phyloP scores from a whole-genome alignment of 1,284 basidiomycete genomes.

The Boletus semigastroideus region DNA sequence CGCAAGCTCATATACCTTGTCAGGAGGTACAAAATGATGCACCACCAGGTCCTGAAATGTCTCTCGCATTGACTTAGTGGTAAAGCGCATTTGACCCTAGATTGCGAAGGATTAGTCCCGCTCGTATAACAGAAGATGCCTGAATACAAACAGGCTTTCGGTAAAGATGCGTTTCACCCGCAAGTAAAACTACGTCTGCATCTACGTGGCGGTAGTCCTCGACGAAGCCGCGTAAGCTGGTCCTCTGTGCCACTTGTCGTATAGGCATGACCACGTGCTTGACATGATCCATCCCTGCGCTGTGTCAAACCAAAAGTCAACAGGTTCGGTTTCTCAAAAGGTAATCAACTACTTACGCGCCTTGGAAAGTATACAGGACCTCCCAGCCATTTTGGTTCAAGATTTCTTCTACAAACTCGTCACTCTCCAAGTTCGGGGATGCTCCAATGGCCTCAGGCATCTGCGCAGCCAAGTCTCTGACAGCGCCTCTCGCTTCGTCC shows the following conservation, averaged over 20 bases:
- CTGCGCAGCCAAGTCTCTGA: conserved; percentile 15
- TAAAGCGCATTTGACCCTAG: conserved; percentile 39
- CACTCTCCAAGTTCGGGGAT: conserved; percentile 14
- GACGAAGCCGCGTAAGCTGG: conserved; percentile 32
- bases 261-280: conserved; percentile 40
- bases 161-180: conserved; percentile 39
- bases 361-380: conserved; percentile 36
- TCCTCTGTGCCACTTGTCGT: conserved; percentile 33
- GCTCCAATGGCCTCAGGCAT: conserved; percentile 12
- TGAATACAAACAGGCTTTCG: conserved; percentile 36
- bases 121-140: background rate
- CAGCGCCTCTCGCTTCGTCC: conserved; percentile 29
- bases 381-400: conserved; percentile 35
- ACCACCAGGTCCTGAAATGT: conserved; percentile 35
- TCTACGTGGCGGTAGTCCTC: conserved; percentile 36
- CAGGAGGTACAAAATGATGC: conserved; percentile 33
- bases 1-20: conserved; percentile 33
- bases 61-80: conserved; percentile 30
- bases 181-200: conserved; percentile 37
- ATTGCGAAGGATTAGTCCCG: background rate
- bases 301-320: conserved; percentile 14
- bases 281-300: conserved; percentile 40
- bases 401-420: conserved; percentile 30
- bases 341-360: conserved; percentile 29
- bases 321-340: background rate